Evolutionary conservation across 352 stramenopile genomes (phyloP), one percentile per base, ranked within the genome.

Genomic region (Discostella stelligera): DNA sequence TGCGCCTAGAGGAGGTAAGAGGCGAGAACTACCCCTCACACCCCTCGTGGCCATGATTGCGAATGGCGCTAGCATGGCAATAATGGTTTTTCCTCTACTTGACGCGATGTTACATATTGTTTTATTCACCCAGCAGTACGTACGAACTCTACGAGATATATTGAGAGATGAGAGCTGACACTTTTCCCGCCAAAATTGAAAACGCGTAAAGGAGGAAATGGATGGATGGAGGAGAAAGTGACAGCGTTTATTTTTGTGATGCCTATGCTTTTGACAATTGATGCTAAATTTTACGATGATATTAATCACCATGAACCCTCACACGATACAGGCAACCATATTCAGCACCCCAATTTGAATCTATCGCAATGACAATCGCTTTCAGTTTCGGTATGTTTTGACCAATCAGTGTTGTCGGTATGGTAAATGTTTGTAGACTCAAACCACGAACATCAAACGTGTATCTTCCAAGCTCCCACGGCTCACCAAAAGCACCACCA

Each of bases 291-390:
- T 32, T 32, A 32, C 27, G 27, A 2, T 32, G 5, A 32, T 69
- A 74, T 16, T 32, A 32, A 32, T 32, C 27, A 5, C 27, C 27
- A 32, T 32, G 27, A 2, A 5, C 66, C 46, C 37, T 76, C 48
- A 93, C 80, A 58, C 87, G 79, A 82, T 93, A 93, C 9, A 93
- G 65, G 59, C 87, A 93, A 59, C 74, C 46, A 67, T 90, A 90
- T 32, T 82, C 68, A 11, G 70, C 67, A 32, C 85, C 85, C 71
- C 79, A 87, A 71, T 91, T 93, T 11, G 83, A 88, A 76, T 93
- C 87, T 48, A 93, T 82, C 8, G 83, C 85, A 32, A 93, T 61
- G 30, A 62, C 81, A 58, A 93, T 72, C 10, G 87, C 79, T 69
- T 82, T 82, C 27, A 93, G 39, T 60, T 66, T 73, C 6, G 87